phyloP scores from a whole-genome alignment of 164 flowering plant genomes.

The Magnolia officinalis region DNA sequence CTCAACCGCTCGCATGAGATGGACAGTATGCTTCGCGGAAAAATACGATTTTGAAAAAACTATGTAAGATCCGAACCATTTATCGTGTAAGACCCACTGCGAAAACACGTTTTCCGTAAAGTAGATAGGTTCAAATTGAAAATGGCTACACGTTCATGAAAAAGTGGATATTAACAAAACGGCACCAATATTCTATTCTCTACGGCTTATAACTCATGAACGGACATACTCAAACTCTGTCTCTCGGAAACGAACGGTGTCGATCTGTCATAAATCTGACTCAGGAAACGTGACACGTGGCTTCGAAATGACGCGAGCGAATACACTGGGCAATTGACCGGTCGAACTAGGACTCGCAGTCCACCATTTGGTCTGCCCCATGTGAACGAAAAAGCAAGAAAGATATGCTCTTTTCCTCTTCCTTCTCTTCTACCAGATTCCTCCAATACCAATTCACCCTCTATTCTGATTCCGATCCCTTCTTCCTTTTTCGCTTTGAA shows the following conservation, averaged over 20 bases:
- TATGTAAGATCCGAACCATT: neutral
- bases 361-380: neutral
- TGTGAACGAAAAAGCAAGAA: neutral
- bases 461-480: neutral
- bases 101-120: neutral
- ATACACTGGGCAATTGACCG: neutral
- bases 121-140: neutral
- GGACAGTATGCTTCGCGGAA: neutral
- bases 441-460: neutral
- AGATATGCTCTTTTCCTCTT: neutral
- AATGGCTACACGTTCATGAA: neutral
- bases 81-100: neutral
- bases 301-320: neutral
- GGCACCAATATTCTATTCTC: neutral
- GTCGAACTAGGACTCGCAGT: neutral
- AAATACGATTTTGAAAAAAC: neutral
- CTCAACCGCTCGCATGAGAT: neutral
- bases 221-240: too few species aligned
- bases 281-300: too few species aligned
- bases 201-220: neutral
- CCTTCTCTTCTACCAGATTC: neutral
- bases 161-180: too few species aligned
- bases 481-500: neutral
- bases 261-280: too few species aligned
- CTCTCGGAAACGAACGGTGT: too few species aligned